A percentile compares a stretch with the other conserved stretches of the same genome.
phyloP scores from a whole-genome alignment of 352 stramenopile species.

The Pythium phragmiticola region DNA sequence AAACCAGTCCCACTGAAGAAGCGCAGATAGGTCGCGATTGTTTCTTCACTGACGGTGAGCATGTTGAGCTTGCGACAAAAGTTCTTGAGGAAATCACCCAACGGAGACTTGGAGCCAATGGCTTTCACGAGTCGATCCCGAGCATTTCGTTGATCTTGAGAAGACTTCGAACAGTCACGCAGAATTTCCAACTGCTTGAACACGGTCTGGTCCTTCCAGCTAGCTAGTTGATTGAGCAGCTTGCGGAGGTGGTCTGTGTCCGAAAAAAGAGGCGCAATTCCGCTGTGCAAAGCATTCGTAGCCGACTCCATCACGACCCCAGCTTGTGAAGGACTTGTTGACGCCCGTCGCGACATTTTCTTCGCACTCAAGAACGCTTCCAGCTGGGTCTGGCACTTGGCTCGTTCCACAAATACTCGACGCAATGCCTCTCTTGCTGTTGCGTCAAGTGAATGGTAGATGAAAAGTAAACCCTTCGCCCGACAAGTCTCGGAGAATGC shows the following conservation, averaged over 20 bases:
- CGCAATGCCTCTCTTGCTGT: conserved; percentile 69
- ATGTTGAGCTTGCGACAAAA: conserved; percentile 79
- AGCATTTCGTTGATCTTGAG: conserved; percentile 46
- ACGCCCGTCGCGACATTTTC: conserved; percentile 34
- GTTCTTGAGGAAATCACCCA: conserved; percentile 81
- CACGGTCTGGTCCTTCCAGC: conserved; percentile 77
- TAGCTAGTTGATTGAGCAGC: conserved; percentile 59
- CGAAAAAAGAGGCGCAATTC: conserved; percentile 50
- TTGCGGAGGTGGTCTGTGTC: conserved; percentile 56
- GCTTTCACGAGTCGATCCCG: conserved; percentile 74
- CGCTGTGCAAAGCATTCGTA: conserved; percentile 36
- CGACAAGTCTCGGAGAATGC: conserved; percentile 44
- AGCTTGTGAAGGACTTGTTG: conserved; percentile 17
- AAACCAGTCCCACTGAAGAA: conserved; percentile 38
- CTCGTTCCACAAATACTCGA: conserved; percentile 62
- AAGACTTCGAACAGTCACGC: conserved; percentile 51
- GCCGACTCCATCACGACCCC: conserved; percentile 27
- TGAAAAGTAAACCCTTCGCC: conserved; percentile 68
- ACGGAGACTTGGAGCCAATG: conserved; percentile 72
- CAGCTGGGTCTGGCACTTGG: conserved; percentile 39
- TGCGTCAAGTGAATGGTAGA: conserved; percentile 66
- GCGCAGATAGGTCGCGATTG: conserved; percentile 34
- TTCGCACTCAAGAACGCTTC: conserved; percentile 51
- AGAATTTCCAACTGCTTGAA: conserved; percentile 71
- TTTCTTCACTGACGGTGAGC: conserved; percentile 58